Evolutionary conservation across 192 early-diverging fungal species (phyloP), one percentile per base, ranked within the genome.

Genomic region (Backusella tuberculispora): DNA sequence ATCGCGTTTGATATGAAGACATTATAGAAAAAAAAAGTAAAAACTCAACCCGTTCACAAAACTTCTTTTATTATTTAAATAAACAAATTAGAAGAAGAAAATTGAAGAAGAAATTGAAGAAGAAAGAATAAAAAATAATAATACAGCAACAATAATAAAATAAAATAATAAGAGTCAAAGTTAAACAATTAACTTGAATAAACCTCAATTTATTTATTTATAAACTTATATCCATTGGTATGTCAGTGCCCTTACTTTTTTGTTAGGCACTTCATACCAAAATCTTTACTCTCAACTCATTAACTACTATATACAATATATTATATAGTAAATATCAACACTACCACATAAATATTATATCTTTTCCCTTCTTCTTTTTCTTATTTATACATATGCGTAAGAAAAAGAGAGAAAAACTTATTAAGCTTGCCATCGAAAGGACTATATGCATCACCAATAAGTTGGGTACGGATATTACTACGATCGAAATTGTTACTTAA

Each of bases 351-450:
- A n/a, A n/a, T n/a, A n/a, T n/a, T n/a, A n/a, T n/a, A n/a, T n/a
- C n/a, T n/a, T n/a, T 45, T 74, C 17, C 45, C 1, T 6, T 19
- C 26, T 66, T 37, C 48, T 5, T 13, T 4, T 15, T 43, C 4
- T 8, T 5, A 7, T 12, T 64, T 34, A 19, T 29, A 42, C n/a
- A n/a, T n/a, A n/a, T n/a, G n/a, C 7, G 7, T 5, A 63, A 63
- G 24, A 26, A 63, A 5, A 15, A 43, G 26, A 17, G 7, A 10
- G 42, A 21, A 5, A 10, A 14, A 19, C 68, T 85, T 88, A 93
- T 94, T 87, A 24, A 95, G 95, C 44, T 88, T 89, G 41, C 96
- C 90, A 80, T 97, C 98, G 81, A 98, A 98, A 37, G 98, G 98
- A 85, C 98, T 97, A 15, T 89, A 87, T 5, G 89, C 82, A 71